Conservation (phyloP, 2,329 filamentous ascomycete genomes). For the Epichloe baconii region DNA sequence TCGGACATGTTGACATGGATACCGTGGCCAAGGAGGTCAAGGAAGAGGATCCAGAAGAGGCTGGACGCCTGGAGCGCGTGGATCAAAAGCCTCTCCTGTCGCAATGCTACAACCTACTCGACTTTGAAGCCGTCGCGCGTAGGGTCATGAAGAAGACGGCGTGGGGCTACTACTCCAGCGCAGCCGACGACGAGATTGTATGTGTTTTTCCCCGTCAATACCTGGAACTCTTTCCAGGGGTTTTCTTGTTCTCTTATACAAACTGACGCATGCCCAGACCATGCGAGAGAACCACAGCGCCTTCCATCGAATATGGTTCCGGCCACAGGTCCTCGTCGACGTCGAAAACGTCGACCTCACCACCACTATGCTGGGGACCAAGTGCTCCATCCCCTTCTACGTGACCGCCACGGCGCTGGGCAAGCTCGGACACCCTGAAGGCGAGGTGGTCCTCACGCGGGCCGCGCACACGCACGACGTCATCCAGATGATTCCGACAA, state of each 20-base stretch:
- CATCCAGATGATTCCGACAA: slow-evolving; percentile 95
- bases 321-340: slow-evolving; percentile 76
- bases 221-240: no score
- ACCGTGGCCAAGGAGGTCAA: slow-evolving; percentile 63
- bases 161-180: slow-evolving; percentile 96
- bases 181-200: slow-evolving; percentile 44
- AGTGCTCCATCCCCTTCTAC: slow-evolving; percentile 80
- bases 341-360: slow-evolving; percentile 77
- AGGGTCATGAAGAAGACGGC: slow-evolving; percentile 89
- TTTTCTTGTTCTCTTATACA: no score
- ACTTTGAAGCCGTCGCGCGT: slow-evolving; percentile 89
- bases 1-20: slow-evolving; percentile 79
- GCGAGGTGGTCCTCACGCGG: slow-evolving; percentile 80
- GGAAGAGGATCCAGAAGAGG: slow-evolving; percentile 47
- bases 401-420: slow-evolving; percentile 91
- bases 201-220: slow-evolving; percentile 3
- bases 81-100: slow-evolving; percentile 64
- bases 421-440: slow-evolving; percentile 87
- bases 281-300: slow-evolving; percentile 90
- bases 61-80: slow-evolving; percentile 59
- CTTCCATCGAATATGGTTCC: slow-evolving; percentile 96
- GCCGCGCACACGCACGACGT: slow-evolving; percentile 78
- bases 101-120: slow-evolving; percentile 86
- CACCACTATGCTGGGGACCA: slow-evolving; percentile 88
- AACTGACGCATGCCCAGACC: slow-evolving; percentile 40